These are phyloP conservation scores for Marasmius sp. DNA, from an alignment of 1,284 basidiomycete genomes.

Conservation along the genomic window DNA sequence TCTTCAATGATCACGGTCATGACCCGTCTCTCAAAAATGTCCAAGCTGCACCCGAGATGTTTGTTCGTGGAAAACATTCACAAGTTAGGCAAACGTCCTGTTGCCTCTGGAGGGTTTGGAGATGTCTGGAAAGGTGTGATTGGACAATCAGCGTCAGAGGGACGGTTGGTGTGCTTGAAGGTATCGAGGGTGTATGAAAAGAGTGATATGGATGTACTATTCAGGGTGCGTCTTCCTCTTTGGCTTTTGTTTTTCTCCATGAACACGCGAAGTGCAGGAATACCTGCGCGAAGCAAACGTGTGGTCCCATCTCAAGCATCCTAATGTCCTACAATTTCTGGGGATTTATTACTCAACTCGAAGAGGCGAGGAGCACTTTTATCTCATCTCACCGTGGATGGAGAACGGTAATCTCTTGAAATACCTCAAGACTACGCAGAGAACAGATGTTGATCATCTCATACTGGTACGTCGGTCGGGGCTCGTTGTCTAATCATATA, in stretches of 20 bases:
- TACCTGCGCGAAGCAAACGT: neutral
- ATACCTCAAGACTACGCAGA: slow-evolving; percentile 20
- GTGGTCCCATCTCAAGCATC: neutral
- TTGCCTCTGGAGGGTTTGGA: neutral
- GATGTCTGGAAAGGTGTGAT: neutral
- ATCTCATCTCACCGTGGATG: slow-evolving; percentile 28
- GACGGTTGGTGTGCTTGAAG: slow-evolving; percentile 2
- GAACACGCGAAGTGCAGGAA: neutral
- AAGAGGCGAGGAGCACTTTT: neutral
- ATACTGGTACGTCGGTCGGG: slow-evolving; percentile 17
- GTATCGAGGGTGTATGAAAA: neutral
- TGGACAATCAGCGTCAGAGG: neutral
- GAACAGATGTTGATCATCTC: slow-evolving; percentile 17
- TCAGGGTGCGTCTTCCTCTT: neutral
- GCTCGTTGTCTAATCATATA: neutral
- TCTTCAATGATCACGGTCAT: neutral
- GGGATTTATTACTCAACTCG: neutral
- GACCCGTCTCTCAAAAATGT: neutral
- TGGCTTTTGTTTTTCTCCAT: neutral
- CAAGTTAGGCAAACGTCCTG: neutral
- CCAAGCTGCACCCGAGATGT: neutral
- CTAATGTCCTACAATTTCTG: neutral
- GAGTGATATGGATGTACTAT: neutral
- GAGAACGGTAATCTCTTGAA: slow-evolving; percentile 31
- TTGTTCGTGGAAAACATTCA: neutral